These are phyloP conservation scores for Domatiomyces catenatus DNA, from an alignment of 2,329 filamentous ascomycete species.

Conservation along the genomic window DNA sequence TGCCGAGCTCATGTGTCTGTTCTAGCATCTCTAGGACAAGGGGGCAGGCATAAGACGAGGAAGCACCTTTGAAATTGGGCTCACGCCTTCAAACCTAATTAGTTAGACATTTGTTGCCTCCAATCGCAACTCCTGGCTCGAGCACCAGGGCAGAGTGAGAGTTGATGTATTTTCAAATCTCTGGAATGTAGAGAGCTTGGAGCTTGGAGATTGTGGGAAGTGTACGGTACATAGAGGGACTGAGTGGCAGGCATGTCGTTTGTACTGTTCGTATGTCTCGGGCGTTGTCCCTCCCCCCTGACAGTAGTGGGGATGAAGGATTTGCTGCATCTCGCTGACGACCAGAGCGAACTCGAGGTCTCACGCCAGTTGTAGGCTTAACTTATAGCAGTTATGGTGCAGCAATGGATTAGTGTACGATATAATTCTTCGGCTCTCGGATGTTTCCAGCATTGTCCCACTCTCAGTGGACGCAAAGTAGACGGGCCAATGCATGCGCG, in stretches of 20 bases:
- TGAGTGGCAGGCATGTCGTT: not conserved
- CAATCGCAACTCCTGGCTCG: not conserved
- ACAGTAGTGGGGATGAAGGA: not conserved
- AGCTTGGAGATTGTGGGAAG: too few relatives aligned
- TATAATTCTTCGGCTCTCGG: not conserved
- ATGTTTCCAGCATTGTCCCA: not conserved
- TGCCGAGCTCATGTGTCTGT: not conserved
- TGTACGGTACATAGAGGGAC: not conserved
- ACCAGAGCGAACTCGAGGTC: not conserved
- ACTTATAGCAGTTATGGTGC: not conserved
- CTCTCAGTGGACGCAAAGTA: not conserved
- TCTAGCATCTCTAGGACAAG: not conserved
- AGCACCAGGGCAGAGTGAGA: not conserved
- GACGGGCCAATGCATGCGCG: not conserved
- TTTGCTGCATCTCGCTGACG: not conserved
- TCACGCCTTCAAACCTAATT: not conserved
- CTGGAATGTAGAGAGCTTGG: too few relatives aligned
- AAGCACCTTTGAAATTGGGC: not conserved
- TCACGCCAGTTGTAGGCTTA: not conserved
- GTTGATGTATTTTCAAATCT: not conserved
- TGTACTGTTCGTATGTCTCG: not conserved
- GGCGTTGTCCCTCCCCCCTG: not conserved
- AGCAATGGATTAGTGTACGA: not conserved
- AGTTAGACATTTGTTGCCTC: not conserved
- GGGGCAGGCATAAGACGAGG: not conserved